These are phyloP conservation scores for Aeschynomene evenia DNA, from an alignment of 306 rosid species.

Conservation along the genomic window DNA sequence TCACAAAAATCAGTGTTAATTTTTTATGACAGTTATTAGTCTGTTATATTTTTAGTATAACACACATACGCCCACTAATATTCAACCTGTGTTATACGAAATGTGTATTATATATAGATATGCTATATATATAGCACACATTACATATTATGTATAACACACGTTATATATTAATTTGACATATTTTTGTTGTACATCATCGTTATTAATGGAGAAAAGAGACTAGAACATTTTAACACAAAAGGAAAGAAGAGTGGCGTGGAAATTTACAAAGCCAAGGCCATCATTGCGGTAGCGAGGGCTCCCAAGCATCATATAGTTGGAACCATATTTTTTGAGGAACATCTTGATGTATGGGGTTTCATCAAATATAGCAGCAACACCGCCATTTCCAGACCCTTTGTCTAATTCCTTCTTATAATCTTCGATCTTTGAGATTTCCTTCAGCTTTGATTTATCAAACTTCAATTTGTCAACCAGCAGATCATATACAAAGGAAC, in stretches of 20 bases:
- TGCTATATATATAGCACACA: too few relatives aligned
- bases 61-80: too few relatives aligned
- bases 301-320: not conserved
- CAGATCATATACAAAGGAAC: not conserved
- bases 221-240: too few relatives aligned
- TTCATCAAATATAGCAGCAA: constrained; percentile 35
- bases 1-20: too few relatives aligned
- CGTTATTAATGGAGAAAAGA: too few relatives aligned
- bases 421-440: not conserved
- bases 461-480: not conserved
- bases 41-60: too few relatives aligned
- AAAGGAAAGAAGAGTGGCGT: not conserved
- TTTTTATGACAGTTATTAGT: too few relatives aligned
- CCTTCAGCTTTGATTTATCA: not conserved
- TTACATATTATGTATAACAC: too few relatives aligned
- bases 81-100: too few relatives aligned
- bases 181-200: too few relatives aligned
- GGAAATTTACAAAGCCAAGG: constrained; percentile 35
- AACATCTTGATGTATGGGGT: constrained; percentile 29
- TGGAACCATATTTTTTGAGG: constrained; percentile 20
- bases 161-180: too few relatives aligned
- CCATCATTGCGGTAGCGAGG: constrained; percentile 18
- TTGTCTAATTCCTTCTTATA: constrained; percentile 20
- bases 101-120: too few relatives aligned
- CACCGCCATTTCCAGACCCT: constrained; percentile 27